These are phyloP conservation scores for Colletotrichum cuscutae DNA, from an alignment of 2,329 filamentous ascomycete species.

Conservation along the genomic window DNA sequence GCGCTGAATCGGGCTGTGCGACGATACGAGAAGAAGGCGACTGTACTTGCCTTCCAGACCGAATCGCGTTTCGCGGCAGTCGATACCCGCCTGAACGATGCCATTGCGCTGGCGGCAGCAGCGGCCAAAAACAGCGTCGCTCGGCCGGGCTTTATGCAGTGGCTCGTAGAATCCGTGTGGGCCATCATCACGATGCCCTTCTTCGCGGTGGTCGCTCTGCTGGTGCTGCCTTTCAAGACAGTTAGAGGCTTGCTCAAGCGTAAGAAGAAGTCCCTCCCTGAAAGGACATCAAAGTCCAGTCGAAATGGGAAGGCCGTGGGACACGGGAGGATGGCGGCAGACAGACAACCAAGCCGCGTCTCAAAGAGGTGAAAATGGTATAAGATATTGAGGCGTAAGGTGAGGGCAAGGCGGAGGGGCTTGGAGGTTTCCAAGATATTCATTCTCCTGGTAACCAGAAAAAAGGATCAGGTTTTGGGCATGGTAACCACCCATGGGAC, in stretches of 20 bases:
- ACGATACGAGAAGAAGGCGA: constrained; percentile 89
- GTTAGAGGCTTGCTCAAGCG: constrained; percentile 47
- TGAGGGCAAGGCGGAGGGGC: too few species aligned
- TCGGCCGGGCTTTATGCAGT: constrained; percentile 49
- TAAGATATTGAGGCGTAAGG: background rate
- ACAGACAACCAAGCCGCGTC: constrained; percentile 48
- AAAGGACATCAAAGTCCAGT: constrained; percentile 39
- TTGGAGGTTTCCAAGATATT: background rate
- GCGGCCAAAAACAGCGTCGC: constrained; percentile 66
- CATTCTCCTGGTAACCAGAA: background rate
- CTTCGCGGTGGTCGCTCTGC: constrained; percentile 49
- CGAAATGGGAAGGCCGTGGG: constrained; percentile 39
- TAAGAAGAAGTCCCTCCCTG: constrained; percentile 41
- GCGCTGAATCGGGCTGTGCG: constrained; percentile 88
- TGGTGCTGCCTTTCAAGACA: constrained; percentile 56
- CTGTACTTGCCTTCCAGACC: constrained; percentile 78
- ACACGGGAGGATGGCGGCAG: constrained; percentile 47
- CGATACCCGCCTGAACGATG: constrained; percentile 78
- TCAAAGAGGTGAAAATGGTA: constrained; percentile 24
- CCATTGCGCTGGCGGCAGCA: constrained; percentile 82
- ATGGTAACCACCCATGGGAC: background rate
- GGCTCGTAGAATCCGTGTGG: constrained; percentile 49
- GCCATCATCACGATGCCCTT: constrained; percentile 54
- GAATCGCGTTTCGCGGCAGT: constrained; percentile 79
- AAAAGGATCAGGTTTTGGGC: background rate